A percentile compares a stretch with the other conserved stretches of the same genome.
Conservation (phyloP, 805 yeast genomes). For the Cyberlindnera saturnus region DNA sequence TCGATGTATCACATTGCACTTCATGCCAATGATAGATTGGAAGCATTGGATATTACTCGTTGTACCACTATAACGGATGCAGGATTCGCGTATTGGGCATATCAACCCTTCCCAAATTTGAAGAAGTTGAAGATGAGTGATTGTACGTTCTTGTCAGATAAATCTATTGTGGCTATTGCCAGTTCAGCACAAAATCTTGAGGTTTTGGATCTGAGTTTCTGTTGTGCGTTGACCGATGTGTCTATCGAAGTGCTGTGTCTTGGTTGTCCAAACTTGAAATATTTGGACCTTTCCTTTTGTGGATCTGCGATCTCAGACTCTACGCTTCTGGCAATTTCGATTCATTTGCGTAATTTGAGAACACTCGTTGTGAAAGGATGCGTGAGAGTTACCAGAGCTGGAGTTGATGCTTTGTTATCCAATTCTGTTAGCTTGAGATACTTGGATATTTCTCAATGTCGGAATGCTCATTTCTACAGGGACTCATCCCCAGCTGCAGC, state of each 20-base stretch:
- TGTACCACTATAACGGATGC: slow-evolving; percentile 75
- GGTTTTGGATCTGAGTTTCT: slow-evolving; percentile 58
- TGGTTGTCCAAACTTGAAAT: slow-evolving; percentile 52
- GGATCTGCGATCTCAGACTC: slow-evolving; percentile 77
- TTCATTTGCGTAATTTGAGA: slow-evolving; percentile 44
- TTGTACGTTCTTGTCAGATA: slow-evolving; percentile 68
- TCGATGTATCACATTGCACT: slow-evolving; percentile 57
- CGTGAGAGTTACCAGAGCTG: slow-evolving; percentile 69
- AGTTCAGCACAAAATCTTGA: slow-evolving; percentile 54
- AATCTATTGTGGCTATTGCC: slow-evolving; percentile 55
- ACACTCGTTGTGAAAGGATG: slow-evolving; percentile 58
- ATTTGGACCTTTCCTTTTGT: slow-evolving; percentile 62
- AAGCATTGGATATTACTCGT: slow-evolving; percentile 56
- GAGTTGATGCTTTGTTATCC: slow-evolving; percentile 60
- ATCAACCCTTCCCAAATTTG: slow-evolving; percentile 47
- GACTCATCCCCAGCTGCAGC: slow-evolving; percentile 54
- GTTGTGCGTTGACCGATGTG: slow-evolving; percentile 68
- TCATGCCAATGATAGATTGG: slow-evolving; percentile 51
- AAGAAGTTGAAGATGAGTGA: slow-evolving; percentile 53
- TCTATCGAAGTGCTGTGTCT: slow-evolving; percentile 60
- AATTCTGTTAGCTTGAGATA: slow-evolving; percentile 46
- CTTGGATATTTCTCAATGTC: slow-evolving; percentile 66
- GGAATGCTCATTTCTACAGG: slow-evolving; percentile 58
- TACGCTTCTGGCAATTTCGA: slow-evolving; percentile 53
- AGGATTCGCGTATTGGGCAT: slow-evolving; percentile 65